These are phyloP conservation scores for Pulveroboletus frians DNA, from an alignment of 768 basidiomycete species.

Conservation along the genomic window DNA sequence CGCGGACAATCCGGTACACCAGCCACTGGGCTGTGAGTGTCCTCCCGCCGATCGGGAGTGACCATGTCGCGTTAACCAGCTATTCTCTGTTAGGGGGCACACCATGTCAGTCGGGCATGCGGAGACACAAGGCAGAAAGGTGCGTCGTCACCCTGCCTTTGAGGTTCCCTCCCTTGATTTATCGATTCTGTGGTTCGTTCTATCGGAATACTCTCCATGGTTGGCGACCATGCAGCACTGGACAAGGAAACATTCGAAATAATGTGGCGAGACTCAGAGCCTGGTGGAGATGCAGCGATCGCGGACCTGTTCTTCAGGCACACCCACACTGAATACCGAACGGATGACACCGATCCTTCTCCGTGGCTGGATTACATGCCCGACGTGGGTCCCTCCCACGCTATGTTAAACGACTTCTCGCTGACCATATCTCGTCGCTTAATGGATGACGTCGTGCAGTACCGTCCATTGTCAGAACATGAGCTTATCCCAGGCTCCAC, in stretches of 20 bases:
- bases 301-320: conserved; percentile 63
- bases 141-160: conserved; percentile 23
- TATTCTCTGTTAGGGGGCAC: conserved; percentile 57
- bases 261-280: conserved; percentile 69
- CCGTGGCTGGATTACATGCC: conserved; percentile 48
- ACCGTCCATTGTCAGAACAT: conserved; percentile 34
- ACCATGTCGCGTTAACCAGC: background rate
- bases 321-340: conserved; percentile 57
- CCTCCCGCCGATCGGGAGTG: background rate
- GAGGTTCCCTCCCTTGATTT: background rate
- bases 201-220: background rate
- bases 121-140: conserved; percentile 52
- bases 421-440: background rate
- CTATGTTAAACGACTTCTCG: background rate
- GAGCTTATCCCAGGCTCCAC: conserved; percentile 39
- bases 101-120: conserved; percentile 61
- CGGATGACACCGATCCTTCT: conserved; percentile 30
- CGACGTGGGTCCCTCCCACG: conserved; percentile 33
- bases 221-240: conserved; percentile 39
- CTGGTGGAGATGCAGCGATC: conserved; percentile 39
- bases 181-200: background rate
- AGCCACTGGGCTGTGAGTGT: conserved; percentile 74
- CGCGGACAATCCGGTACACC: conserved; percentile 69
- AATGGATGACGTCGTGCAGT: conserved; percentile 17
- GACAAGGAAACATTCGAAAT: conserved; percentile 70